These are phyloP conservation scores for Vigna unguiculata DNA, from an alignment of 306 rosid species.

Conservation along the genomic window DNA sequence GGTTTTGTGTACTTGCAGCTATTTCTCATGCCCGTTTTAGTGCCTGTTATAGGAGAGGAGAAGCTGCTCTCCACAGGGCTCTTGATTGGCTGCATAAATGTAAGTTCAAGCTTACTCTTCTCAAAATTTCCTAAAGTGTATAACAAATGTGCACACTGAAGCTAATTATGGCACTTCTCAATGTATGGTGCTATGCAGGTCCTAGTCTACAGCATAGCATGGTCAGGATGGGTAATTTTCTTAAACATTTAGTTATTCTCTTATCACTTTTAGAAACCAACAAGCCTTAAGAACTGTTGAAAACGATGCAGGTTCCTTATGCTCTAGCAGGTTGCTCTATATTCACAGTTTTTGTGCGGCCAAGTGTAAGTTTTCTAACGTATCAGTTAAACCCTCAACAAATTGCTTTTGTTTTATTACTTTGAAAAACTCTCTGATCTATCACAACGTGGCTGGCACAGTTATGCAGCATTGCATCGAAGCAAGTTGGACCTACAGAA, in stretches of 20 bases:
- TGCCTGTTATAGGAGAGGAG: conserved; percentile 71
- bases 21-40: conserved; percentile 72
- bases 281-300: conserved; percentile 38
- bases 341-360: conserved; percentile 62
- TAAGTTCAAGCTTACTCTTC: conserved; percentile 43
- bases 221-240: conserved; percentile 83
- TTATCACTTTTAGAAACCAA: background rate
- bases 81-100: conserved; percentile 58
- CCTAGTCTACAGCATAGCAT: conserved; percentile 64
- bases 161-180: conserved; percentile 30
- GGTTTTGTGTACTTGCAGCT: conserved; percentile 53
- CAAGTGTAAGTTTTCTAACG: conserved; percentile 62
- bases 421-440: conserved; percentile 26
- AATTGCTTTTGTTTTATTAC: conserved; percentile 13
- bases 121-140: background rate
- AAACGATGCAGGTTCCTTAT: conserved; percentile 82
- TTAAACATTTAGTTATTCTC: conserved; percentile 11
- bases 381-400: background rate
- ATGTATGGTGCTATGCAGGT: conserved; percentile 60
- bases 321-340: conserved; percentile 56
- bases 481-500: conserved; percentile 78
- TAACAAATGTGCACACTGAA: background rate
- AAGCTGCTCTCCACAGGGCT: conserved; percentile 77
- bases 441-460: conserved; percentile 44
- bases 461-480: conserved; percentile 89